phyloP scores from a whole-genome alignment of 2,329 filamentous ascomycete species.

The Neobulgaria alba region DNA sequence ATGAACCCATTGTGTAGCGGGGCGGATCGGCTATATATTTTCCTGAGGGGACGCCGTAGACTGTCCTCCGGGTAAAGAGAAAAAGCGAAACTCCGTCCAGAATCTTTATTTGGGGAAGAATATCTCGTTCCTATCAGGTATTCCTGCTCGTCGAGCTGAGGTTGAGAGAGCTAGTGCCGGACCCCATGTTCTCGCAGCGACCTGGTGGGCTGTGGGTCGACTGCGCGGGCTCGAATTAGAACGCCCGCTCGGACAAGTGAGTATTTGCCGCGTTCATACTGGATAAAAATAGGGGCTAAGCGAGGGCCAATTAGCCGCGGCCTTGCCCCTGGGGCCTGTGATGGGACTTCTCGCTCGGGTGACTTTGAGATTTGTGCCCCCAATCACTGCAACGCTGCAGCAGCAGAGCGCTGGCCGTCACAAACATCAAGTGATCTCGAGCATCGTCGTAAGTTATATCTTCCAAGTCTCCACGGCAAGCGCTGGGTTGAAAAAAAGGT shows the following conservation, averaged over 20 bases:
- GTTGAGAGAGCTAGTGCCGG: not conserved
- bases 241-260: too few species aligned
- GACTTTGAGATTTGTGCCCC: not conserved
- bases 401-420: not conserved
- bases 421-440: not conserved
- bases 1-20: too few species aligned
- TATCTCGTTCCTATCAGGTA: not conserved
- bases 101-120: not conserved
- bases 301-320: not conserved
- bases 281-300: not conserved
- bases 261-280: too few species aligned
- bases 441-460: not conserved
- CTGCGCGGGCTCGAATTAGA: not conserved
- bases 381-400: not conserved
- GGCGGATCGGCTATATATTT: too few species aligned
- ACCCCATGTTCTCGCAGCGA: not conserved
- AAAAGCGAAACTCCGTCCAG: not conserved
- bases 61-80: not conserved
- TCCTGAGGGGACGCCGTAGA: not conserved
- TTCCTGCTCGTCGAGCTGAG: not conserved
- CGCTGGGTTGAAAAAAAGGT: too few species aligned
- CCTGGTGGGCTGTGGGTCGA: not conserved
- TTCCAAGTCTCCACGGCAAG: too few species aligned
- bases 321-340: not conserved
- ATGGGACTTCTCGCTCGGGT: not conserved